Evolutionary conservation across 2,329 filamentous ascomycete genomes (phyloP).

Genomic region (Calonectria pteridis): DNA sequence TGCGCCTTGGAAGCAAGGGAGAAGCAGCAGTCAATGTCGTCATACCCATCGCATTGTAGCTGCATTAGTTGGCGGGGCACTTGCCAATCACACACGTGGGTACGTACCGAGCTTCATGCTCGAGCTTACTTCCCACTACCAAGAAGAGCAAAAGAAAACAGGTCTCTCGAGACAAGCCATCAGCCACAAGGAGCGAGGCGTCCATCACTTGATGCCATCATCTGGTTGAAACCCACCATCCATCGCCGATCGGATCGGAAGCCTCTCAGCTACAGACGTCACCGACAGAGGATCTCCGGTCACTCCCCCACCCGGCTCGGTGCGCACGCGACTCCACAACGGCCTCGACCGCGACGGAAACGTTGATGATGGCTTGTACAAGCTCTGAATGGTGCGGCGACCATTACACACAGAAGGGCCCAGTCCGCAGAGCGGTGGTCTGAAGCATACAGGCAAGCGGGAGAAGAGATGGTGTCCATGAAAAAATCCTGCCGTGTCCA

Average conservation of each 20-base stretch:
- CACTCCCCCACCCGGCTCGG: slow-evolving; percentile 5
- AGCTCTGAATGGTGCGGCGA: neutral
- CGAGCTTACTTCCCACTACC: neutral
- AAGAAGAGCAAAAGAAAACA: neutral
- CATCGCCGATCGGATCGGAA: neutral
- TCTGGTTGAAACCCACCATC: neutral
- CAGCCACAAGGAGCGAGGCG: neutral
- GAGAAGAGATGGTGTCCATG: neutral
- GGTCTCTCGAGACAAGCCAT: neutral
- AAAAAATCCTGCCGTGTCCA: neutral
- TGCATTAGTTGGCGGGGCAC: neutral
- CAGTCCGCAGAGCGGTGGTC: too few relatives aligned
- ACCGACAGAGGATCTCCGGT: slow-evolving; percentile 15
- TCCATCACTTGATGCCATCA: neutral
- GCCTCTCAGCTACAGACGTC: slow-evolving; percentile 4
- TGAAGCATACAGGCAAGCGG: neutral
- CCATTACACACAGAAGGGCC: neutral
- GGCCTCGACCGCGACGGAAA: neutral
- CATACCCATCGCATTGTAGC: slow-evolving; percentile 9
- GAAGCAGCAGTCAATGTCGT: slow-evolving; percentile 28
- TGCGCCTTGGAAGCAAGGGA: neutral
- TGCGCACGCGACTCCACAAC: slow-evolving; percentile 22
- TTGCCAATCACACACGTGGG: slow-evolving; percentile 21
- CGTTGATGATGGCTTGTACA: slow-evolving; percentile 12
- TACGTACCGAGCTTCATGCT: slow-evolving; percentile 7